These are phyloP conservation scores for Zygosaccharomyces kombuchaensis DNA, from an alignment of 805 yeast species.

Conservation along the genomic window DNA sequence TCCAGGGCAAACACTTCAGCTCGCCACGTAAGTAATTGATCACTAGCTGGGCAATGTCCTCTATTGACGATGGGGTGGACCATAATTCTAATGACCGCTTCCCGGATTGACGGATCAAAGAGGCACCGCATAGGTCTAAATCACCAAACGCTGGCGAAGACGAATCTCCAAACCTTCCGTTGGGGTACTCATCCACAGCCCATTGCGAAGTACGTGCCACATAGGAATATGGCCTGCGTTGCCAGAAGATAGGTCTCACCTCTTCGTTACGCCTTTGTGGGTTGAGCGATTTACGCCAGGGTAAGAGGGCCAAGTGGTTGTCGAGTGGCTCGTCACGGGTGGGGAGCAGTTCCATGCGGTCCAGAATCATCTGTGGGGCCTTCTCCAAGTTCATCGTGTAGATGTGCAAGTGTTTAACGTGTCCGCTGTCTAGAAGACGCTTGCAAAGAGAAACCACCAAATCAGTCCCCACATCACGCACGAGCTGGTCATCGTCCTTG, in stretches of 20 bases:
- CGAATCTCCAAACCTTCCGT: conserved; percentile 98
- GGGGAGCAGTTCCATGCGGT: conserved; percentile 56
- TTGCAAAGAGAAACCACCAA: conserved; percentile 81
- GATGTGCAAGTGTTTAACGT: conserved; percentile 82
- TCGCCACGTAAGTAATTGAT: conserved; percentile 67
- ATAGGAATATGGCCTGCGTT: conserved; percentile 85
- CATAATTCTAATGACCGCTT: conserved; percentile 78
- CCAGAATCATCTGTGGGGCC: conserved; percentile 83
- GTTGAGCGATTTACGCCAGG: conserved; percentile 91
- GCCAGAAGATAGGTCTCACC: conserved; percentile 95
- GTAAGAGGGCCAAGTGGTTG: conserved; percentile 40
- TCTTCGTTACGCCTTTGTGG: conserved; percentile 74
- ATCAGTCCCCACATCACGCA: conserved; percentile 80
- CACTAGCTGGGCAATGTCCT: conserved; percentile 61
- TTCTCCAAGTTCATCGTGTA: conserved; percentile 97
- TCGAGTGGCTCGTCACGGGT: conserved; percentile 34
- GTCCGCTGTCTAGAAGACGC: conserved; percentile 62
- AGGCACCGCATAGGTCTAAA: conserved; percentile 73
- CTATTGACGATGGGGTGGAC: conserved; percentile 68
- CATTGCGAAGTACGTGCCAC: conserved; percentile 86
- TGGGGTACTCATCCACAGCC: conserved; percentile 87
- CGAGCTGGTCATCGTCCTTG: conserved; percentile 85
- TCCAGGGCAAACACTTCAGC: conserved; percentile 83
- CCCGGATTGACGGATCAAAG: conserved; percentile 76
- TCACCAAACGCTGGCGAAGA: conserved; percentile 96